Percentiles rank a stretch among this genome's conserved stretches.
Evolutionary conservation across 345 rosid species (phyloP).

Genomic region (Rhodamnia rubescens): DNA sequence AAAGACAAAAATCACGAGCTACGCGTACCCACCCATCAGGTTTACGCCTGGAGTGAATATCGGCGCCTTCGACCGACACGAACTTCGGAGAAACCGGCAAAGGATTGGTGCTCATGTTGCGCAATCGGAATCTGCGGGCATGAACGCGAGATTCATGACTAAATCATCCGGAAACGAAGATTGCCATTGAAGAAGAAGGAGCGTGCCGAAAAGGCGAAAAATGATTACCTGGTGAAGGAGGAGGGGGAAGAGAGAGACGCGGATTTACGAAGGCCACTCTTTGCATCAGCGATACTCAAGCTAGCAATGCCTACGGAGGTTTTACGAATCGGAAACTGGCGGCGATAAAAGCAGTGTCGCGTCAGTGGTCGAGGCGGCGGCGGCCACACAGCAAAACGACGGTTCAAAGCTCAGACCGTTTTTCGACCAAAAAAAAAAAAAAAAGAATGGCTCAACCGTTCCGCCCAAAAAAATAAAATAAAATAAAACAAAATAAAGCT

Average conservation of each 20-base stretch:
- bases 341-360: not conserved
- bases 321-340: not conserved
- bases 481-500: no score
- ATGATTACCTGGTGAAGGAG: not conserved
- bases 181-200: not conserved
- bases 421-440: not conserved
- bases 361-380: not conserved
- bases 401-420: not conserved
- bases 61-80: constrained; percentile 37
- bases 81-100: constrained; percentile 38
- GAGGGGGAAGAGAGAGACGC: not conserved
- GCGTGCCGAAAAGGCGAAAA: not conserved
- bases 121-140: not conserved
- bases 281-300: not conserved
- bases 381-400: not conserved
- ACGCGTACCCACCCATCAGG: constrained; percentile 32
- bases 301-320: not conserved
- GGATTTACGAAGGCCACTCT: not conserved
- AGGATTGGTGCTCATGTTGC: constrained; percentile 35
- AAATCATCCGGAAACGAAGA: not conserved
- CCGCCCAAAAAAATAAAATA: no score
- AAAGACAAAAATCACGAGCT: not conserved
- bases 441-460: no score
- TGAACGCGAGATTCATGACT: not conserved
- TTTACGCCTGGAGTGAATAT: constrained; percentile 20